A percentile compares a stretch with the other conserved stretches of the same genome.
phyloP scores from a whole-genome alignment of 2,329 filamentous ascomycete genomes.

The Phaeosphaeria sp. region DNA sequence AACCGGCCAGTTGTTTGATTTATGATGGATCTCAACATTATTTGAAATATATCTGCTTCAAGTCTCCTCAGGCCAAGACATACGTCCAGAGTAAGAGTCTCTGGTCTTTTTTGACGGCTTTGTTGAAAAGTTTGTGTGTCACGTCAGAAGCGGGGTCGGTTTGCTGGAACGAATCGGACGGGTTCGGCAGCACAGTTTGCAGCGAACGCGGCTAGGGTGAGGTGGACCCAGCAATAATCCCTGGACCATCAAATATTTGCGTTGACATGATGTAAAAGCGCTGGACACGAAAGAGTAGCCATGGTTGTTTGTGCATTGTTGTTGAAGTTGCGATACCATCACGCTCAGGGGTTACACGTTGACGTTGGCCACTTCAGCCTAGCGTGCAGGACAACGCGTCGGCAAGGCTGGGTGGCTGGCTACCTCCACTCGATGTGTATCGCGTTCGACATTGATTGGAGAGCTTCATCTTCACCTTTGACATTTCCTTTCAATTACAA shows the following conservation, averaged over 20 bases:
- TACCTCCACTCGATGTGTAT: too few relatives aligned
- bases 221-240: background rate
- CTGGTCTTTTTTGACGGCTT: too few relatives aligned
- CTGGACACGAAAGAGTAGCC: background rate
- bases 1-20: conserved; percentile 31
- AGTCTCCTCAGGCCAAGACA: too few relatives aligned
- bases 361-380: background rate
- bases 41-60: background rate
- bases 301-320: background rate
- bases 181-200: background rate
- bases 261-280: background rate
- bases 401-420: too few relatives aligned
- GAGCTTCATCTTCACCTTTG: too few relatives aligned
- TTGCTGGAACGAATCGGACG: background rate
- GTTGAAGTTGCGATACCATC: background rate
- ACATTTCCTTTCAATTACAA: too few relatives aligned
- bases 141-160: background rate
- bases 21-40: background rate
- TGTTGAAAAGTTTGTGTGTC: background rate
- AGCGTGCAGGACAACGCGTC: background rate
- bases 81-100: too few relatives aligned
- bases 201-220: background rate
- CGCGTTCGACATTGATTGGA: too few relatives aligned
- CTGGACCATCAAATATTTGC: background rate
- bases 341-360: background rate